Percentiles rank a stretch among this genome's conserved stretches.
Conservation (phyloP, 2,329 filamentous ascomycete species). For the Arthroderma uncinatum region DNA sequence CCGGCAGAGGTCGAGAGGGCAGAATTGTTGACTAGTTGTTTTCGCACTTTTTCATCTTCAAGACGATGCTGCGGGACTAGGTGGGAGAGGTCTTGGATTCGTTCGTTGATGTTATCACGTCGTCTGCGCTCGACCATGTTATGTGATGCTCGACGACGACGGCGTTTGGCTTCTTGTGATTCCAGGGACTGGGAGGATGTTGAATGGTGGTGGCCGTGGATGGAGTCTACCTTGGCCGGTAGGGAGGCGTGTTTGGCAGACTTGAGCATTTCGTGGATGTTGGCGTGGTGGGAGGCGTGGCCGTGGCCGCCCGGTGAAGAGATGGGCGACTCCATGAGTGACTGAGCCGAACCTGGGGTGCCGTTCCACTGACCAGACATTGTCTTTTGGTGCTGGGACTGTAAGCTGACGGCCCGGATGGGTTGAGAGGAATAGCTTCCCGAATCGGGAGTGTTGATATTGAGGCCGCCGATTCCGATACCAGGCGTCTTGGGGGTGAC, state of each 20-base stretch:
- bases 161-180: slow-evolving; percentile 85
- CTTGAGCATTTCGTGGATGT: slow-evolving; percentile 81
- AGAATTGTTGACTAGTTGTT: slow-evolving; percentile 85
- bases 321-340: slow-evolving; percentile 80
- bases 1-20: slow-evolving; percentile 63
- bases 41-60: slow-evolving; percentile 93
- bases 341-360: slow-evolving; percentile 70
- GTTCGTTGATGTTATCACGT: slow-evolving; percentile 96
- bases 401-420: slow-evolving; percentile 54
- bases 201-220: slow-evolving; percentile 28
- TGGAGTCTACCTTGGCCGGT: slow-evolving; percentile 67
- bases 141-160: slow-evolving; percentile 83
- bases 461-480: slow-evolving; percentile 50
- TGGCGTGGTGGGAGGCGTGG: slow-evolving; percentile 44
- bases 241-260: slow-evolving; percentile 74
- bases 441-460: slow-evolving; percentile 60
- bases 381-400: slow-evolving; percentile 61
- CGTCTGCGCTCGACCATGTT: slow-evolving; percentile 91
- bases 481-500: slow-evolving; percentile 79
- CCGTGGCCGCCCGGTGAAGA: slow-evolving; percentile 58
- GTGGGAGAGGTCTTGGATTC: slow-evolving; percentile 91
- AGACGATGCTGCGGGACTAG: slow-evolving; percentile 84
- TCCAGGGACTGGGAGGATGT: slow-evolving; percentile 46
- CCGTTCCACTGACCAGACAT: slow-evolving; percentile 84
- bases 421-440: slow-evolving; percentile 64